Evolutionary conservation across 345 rosid species (phyloP).

Genomic region (Melaleuca alternifolia): DNA sequence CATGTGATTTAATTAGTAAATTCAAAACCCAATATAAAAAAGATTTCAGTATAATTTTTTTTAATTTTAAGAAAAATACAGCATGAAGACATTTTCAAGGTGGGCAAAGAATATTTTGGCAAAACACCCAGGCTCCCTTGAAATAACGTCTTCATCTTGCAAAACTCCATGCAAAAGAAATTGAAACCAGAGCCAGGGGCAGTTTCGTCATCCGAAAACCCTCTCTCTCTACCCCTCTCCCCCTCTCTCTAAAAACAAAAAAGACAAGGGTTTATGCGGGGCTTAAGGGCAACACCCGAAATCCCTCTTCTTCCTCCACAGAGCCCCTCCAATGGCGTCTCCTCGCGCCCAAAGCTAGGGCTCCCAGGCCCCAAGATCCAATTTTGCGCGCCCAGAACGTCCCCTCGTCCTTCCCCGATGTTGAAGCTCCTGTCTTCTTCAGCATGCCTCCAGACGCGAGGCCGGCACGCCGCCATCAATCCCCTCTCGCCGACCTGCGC

Average conservation of each 20-base stretch:
- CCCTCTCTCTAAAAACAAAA: neutral
- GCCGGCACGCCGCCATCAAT: slow-evolving; percentile 1
- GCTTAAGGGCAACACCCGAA: slow-evolving; percentile 16
- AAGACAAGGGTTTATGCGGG: slow-evolving; percentile 45
- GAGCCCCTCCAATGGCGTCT: slow-evolving; percentile 6
- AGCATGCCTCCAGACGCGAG: slow-evolving; percentile 21
- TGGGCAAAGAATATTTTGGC: neutral
- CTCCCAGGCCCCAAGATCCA: slow-evolving; percentile 1
- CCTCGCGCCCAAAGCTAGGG: slow-evolving; percentile 6
- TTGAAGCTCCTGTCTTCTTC: slow-evolving; percentile 53
- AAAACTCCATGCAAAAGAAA: neutral
- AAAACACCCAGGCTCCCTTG: neutral
- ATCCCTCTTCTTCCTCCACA: slow-evolving; percentile 1
- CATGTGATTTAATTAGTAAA: neutral
- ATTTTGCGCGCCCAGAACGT: neutral
- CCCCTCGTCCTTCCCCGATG: slow-evolving; percentile 23
- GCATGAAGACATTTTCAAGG: neutral
- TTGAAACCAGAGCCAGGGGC: neutral
- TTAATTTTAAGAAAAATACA: neutral
- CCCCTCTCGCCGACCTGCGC: slow-evolving; percentile 12
- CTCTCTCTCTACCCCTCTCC: neutral
- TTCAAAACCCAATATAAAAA: neutral
- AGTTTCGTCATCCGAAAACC: neutral
- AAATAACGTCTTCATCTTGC: neutral
- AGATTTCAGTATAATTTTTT: neutral